These are phyloP conservation scores for Dianthus caryophyllus DNA, from an alignment of 148 eudicot genomes.

Conservation along the genomic window DNA sequence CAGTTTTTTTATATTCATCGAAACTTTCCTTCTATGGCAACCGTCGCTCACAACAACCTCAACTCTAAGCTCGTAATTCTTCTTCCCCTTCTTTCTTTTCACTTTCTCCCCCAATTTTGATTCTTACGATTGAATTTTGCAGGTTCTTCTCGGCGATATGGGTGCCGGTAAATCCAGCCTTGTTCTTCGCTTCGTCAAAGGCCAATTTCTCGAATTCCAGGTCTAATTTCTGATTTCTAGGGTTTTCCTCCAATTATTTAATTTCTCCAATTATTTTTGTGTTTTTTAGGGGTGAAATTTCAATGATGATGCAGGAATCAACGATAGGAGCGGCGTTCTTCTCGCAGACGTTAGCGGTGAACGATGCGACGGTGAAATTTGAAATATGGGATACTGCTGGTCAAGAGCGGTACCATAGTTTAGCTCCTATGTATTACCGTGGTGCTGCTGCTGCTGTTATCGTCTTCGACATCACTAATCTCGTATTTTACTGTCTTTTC, in stretches of 20 bases:
- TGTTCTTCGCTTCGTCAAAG: conserved; percentile 89
- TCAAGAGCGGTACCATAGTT: conserved; percentile 93
- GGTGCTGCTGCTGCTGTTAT: conserved; percentile 99
- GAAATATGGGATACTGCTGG: conserved; percentile 99
- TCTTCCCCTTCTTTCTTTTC: not conserved
- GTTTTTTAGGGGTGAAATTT: not conserved
- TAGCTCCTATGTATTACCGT: conserved; percentile 98
- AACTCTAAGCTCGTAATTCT: conserved; percentile 68
- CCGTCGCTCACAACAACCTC: conserved; percentile 66
- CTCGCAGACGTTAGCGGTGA: conserved; percentile 82
- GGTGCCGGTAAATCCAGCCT: conserved; percentile 97
- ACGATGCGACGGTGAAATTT: conserved; percentile 79
- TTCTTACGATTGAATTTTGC: not conserved
- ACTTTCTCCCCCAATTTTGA: not conserved
- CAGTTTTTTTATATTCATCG: no score
- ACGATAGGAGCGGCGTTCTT: conserved; percentile 98
- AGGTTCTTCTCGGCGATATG: conserved; percentile 97
- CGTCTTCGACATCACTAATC: conserved; percentile 74
- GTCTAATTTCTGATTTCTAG: conserved; percentile 34
- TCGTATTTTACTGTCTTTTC: conserved; percentile 32
- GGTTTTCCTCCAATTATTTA: conserved; percentile 8
- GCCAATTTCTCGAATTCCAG: conserved; percentile 93
- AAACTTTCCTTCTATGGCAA: conserved; percentile 56
- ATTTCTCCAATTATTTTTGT: not conserved
- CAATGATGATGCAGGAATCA: conserved; percentile 51